These are phyloP conservation scores for Alliaria petiolata DNA, from an alignment of 345 rosid species.

Conservation along the genomic window DNA sequence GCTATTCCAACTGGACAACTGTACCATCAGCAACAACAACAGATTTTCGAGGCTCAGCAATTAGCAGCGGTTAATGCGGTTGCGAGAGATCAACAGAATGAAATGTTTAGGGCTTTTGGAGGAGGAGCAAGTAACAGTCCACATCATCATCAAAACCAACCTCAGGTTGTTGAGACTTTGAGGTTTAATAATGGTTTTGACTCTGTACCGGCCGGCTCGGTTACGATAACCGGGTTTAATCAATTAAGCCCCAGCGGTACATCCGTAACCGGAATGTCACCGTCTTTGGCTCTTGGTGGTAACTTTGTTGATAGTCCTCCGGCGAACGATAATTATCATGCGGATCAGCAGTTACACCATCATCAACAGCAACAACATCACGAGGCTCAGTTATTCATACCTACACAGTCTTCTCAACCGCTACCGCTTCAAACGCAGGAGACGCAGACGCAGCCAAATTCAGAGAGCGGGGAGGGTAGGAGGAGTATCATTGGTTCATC, in stretches of 20 bases:
- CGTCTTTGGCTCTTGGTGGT: conserved; percentile 50
- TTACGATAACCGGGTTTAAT: conserved; percentile 41
- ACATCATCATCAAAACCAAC: conserved; percentile 44
- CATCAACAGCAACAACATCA: conserved; percentile 13
- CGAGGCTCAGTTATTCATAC: conserved; percentile 24
- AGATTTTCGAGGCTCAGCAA: conserved; percentile 58
- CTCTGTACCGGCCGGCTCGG: conserved; percentile 32
- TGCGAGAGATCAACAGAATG: conserved; percentile 59
- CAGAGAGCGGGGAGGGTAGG: conserved; percentile 49
- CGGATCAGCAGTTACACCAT: conserved; percentile 47
- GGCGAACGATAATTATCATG: conserved; percentile 21
- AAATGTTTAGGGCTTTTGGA: conserved; percentile 53
- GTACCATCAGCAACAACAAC: conserved; percentile 33
- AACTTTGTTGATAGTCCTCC: conserved; percentile 27
- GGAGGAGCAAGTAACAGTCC: conserved; percentile 30
- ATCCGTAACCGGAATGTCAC: conserved; percentile 32
- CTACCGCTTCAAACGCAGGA: conserved; percentile 34
- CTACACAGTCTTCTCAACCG: conserved; percentile 31
- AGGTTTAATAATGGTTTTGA: conserved; percentile 43
- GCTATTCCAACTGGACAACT: conserved; percentile 33
- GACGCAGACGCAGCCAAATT: conserved; percentile 39
- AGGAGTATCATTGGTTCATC: conserved; percentile 29
- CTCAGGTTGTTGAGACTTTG: conserved; percentile 46
- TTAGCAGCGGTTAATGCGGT: conserved; percentile 36
- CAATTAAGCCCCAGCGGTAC: conserved; percentile 29